Percentiles rank a stretch among this genome's conserved stretches.
Conservation (phyloP, 306 rosid genomes). For the Herpetospermum pedunculosum region DNA sequence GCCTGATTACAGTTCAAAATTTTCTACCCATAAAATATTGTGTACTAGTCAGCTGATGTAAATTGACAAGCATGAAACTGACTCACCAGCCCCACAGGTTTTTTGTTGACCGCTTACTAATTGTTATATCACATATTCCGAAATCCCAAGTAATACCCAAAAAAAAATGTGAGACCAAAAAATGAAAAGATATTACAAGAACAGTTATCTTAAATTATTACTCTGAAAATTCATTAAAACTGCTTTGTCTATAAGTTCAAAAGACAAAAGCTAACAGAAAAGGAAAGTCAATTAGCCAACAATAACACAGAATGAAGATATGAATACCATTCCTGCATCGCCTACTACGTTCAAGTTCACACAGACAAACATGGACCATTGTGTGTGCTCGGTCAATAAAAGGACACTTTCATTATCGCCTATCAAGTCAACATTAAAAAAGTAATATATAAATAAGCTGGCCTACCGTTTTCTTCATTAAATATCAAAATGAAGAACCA, state of each 20-base stretch:
- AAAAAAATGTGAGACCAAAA: not conserved
- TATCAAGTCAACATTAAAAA: not conserved
- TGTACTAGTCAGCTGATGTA: not conserved
- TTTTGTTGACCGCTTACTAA: not conserved
- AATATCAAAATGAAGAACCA: not conserved
- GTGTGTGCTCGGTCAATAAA: not conserved
- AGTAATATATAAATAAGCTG: not conserved
- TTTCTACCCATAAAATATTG: not conserved
- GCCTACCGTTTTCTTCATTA: not conserved
- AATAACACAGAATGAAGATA: not conserved
- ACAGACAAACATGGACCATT: not conserved
- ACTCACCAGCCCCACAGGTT: not conserved
- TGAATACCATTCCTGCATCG: not conserved
- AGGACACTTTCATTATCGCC: not conserved
- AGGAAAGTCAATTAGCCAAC: not conserved
- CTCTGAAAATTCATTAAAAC: not conserved
- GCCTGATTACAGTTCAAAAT: conserved; percentile 2
- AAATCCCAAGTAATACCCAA: not conserved
- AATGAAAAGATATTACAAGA: not conserved
- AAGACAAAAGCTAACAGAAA: not conserved
- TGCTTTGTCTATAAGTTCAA: not conserved
- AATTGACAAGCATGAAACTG: conserved; percentile 4
- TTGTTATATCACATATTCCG: not conserved
- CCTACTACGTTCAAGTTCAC: not conserved
- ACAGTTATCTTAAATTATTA: not conserved